Evolutionary conservation across 2,329 filamentous ascomycete genomes (phyloP), one percentile per base, ranked within the genome.

Genomic region (Neobulgaria alba): DNA sequence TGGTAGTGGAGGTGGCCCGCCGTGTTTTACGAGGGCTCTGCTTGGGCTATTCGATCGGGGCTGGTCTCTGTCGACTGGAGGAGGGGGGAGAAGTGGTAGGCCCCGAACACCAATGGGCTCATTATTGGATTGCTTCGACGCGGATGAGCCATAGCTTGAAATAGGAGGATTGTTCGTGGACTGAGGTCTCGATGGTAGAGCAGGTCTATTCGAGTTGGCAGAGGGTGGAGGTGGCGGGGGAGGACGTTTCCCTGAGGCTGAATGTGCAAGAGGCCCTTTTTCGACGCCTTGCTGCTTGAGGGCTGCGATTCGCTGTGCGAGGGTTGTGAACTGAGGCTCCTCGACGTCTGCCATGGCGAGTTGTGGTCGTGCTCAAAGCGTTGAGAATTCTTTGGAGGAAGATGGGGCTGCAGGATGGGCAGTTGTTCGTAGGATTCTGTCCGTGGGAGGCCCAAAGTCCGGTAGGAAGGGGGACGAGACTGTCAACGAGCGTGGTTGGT

Each of bases 231-330:
- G 70, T 18, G 67, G 70, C 17, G 67, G 61, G 63, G 63, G 80
- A 75, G 63, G 73, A 74, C 60, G 75, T 74, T 58, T 79, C 71
- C 54, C 66, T 20, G 41, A 39, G 15, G 46, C 26, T 20, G 41
- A 29, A 63, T 35, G 10, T 20, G 36, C 18, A 17, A 31, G 42
- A 15, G 46, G 15, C 29, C 40, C 43, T 30, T 51, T 51, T 14
- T 41, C 51, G 16, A 52, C 41, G 21, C 52, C 52, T 23, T 56
- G 50, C 39, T 60, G 53, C 51, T 80, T 80, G 48, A 82, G 67
- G 20, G 77, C 77, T 8, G 77, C 76, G 47, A 81, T 81, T 38
- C 77, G 69, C 59, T 79, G 75, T 3, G 73, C 69, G 18, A 82
- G 67, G 5, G 71, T 72, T 43, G 65, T 77, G 58, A 77, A 79